Evolutionary conservation across 495 filamentous ascomycete species (phyloP).

Genomic region (Penicillium soppii): DNA sequence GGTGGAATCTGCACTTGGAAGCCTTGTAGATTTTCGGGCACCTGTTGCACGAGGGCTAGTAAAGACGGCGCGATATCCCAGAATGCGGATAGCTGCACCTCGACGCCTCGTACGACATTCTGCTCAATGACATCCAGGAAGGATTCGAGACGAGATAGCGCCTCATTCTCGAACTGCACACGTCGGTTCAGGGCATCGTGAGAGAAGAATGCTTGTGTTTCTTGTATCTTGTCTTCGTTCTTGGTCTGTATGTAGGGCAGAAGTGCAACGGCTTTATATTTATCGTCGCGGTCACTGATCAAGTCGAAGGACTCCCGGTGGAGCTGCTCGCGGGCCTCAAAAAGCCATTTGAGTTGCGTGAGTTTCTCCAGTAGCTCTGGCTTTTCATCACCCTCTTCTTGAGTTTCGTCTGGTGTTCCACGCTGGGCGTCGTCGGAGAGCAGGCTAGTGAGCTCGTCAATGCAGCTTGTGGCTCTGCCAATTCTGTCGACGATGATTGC

Average conservation of each 20-base stretch:
- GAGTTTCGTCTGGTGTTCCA: constrained; percentile 73
- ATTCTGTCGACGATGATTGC: constrained; percentile 66
- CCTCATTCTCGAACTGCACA: constrained; percentile 61
- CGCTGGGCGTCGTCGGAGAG: constrained; percentile 73
- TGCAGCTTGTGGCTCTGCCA: constrained; percentile 59
- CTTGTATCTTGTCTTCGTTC: constrained; percentile 69
- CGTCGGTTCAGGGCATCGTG: constrained; percentile 71
- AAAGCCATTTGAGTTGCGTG: constrained; percentile 95
- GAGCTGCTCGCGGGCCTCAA: constrained; percentile 85
- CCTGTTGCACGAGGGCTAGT: constrained; percentile 69
- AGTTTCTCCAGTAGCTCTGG: constrained; percentile 92
- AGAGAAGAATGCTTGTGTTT: constrained; percentile 77
- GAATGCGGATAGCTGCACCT: constrained; percentile 86
- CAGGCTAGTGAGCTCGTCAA: constrained; percentile 66
- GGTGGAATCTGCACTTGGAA: constrained; percentile 68
- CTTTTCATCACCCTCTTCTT: constrained; percentile 93
- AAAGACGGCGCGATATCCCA: constrained; percentile 95
- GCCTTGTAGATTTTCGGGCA: constrained; percentile 60
- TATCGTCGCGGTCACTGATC: constrained; percentile 76
- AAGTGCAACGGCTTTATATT: constrained; percentile 78
- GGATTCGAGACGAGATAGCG: constrained; percentile 67
- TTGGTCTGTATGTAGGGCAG: constrained; percentile 72
- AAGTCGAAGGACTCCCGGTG: constrained; percentile 83
- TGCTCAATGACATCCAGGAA: constrained; percentile 81
- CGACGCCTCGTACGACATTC: constrained; percentile 83